Evolutionary conservation across 208 protist genomes (phyloP).

Genomic region (Trypanosoma lewisi): DNA sequence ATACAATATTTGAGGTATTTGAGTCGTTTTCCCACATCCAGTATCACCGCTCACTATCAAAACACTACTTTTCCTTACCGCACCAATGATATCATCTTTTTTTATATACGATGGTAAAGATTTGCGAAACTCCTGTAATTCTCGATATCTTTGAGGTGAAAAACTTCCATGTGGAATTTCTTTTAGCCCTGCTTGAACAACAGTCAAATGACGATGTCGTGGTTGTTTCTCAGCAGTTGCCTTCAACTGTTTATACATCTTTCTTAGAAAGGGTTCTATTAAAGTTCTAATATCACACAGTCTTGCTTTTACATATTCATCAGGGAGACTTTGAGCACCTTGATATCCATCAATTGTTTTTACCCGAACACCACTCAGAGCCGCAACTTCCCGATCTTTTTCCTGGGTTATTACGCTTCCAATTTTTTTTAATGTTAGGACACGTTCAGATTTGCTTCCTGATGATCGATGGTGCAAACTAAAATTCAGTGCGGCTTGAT

Average conservation of each 20-base stretch:
- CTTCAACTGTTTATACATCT: constrained; percentile 49
- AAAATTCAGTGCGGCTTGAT: constrained; percentile 70
- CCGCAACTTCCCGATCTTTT: constrained; percentile 35
- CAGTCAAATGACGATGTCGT: constrained; percentile 31
- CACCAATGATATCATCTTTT: constrained; percentile 51
- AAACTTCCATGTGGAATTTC: constrained; percentile 24
- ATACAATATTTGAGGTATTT: constrained; percentile 88
- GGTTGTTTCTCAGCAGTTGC: constrained; percentile 25
- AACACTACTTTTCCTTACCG: constrained; percentile 59
- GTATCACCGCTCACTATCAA: constrained; percentile 95
- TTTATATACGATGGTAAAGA: constrained; percentile 56
- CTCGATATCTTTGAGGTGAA: constrained; percentile 15
- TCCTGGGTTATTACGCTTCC: constrained; percentile 25
- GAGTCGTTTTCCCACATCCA: constrained; percentile 97
- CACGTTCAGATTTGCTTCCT: constrained; percentile 39
- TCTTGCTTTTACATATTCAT: constrained; percentile 36
- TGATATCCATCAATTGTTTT: constrained; percentile 78
- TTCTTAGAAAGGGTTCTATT: constrained; percentile 38
- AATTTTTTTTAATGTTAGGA: constrained; percentile 66
- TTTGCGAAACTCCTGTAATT: constrained; percentile 55
- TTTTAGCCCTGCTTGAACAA: constrained; percentile 39
- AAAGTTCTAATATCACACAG: constrained; percentile 25
- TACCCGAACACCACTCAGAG: constrained; percentile 34
- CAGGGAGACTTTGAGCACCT: constrained; percentile 64
- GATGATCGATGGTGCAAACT: constrained; percentile 68